Evolutionary conservation across 169 alveolate genomes (phyloP).

Genomic region (Theileria sp.): DNA sequence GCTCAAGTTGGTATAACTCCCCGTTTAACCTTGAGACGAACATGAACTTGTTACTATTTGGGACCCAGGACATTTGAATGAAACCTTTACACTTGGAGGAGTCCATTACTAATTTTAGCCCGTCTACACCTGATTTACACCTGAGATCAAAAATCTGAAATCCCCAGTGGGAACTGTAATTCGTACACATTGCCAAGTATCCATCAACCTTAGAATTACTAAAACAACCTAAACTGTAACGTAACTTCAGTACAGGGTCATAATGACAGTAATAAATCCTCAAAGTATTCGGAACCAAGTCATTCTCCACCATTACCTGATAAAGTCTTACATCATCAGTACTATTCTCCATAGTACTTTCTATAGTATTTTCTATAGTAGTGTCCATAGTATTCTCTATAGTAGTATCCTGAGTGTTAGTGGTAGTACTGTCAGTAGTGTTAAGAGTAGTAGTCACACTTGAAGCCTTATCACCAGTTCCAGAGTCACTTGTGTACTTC

Average conservation of each 20-base stretch:
- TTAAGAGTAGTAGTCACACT: too few species aligned
- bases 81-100: slow-evolving; percentile 32
- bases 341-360: too few species aligned
- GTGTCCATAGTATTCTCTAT: too few species aligned
- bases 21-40: slow-evolving; percentile 21
- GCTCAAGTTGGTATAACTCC: slow-evolving; percentile 10
- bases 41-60: neutral
- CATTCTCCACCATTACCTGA: neutral
- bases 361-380: too few species aligned
- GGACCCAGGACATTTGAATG: slow-evolving; percentile 28
- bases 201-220: neutral
- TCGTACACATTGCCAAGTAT: slow-evolving; percentile 9
- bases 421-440: too few species aligned
- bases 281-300: neutral
- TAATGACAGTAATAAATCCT: slow-evolving; percentile 14
- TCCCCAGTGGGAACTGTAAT: slow-evolving; percentile 1
- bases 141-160: neutral
- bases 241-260: slow-evolving; percentile 23
- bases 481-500: too few species aligned
- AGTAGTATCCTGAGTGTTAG: too few species aligned
- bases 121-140: slow-evolving; percentile 14
- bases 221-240: slow-evolving; percentile 22
- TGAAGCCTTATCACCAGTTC: too few species aligned
- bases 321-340: neutral
- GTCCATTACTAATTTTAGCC: slow-evolving; percentile 1